Base-by-base conservation (phyloP, 768 basidiomycete genomes). In the Asterophora parasitica region DNA sequence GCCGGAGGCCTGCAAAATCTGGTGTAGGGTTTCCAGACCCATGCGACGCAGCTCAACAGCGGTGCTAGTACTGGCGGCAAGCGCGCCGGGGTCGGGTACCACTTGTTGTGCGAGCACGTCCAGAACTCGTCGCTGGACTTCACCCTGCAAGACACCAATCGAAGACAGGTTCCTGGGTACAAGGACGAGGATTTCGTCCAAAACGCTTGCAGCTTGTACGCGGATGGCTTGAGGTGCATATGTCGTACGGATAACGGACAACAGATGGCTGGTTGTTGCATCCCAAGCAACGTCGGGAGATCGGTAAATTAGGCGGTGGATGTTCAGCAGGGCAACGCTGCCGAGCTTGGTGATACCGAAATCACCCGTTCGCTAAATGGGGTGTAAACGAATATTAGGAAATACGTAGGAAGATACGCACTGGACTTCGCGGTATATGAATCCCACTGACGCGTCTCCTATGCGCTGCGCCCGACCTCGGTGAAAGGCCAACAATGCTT, bases 261-360 rank as follows among this genome's bases (percentile, higher is more conserved):
- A 72, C 1, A 97, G 76, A 60, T 97, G 94, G 1, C 70, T 71
- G 0, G 88, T 92, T 44, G 86, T 82, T 7, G 82, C 74, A 44
- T 85, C 73, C 93, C 94, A 97, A 2, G 90, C 92, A 9, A 93
- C 70, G 10, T 85, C 82, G 0, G 90, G 82, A 9, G 85, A 76
- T n/a, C 85, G 78, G 52, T 85, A 86, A 40, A 96, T 84, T 13
- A 99, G 73, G 3, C 95, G 83, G 60, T 89, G 82, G 19, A 96
- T 83, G 59, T 97, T 99, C 44, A 90, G 74, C 55, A 82, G 73
- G 0, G 85, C 77, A 8, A 95, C 84, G 1, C 80, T 78, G 7
- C 92, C 88, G 17, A 97, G 70, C 60, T 90, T 91, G 50, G 79
- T 79, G 48, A 97, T 84, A n/a, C 92, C 90, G 69, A 96, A 98